These are phyloP conservation scores for Mortierella sp. DNA, from an alignment of 371 early-diverging fungal genomes.

Conservation along the genomic window DNA sequence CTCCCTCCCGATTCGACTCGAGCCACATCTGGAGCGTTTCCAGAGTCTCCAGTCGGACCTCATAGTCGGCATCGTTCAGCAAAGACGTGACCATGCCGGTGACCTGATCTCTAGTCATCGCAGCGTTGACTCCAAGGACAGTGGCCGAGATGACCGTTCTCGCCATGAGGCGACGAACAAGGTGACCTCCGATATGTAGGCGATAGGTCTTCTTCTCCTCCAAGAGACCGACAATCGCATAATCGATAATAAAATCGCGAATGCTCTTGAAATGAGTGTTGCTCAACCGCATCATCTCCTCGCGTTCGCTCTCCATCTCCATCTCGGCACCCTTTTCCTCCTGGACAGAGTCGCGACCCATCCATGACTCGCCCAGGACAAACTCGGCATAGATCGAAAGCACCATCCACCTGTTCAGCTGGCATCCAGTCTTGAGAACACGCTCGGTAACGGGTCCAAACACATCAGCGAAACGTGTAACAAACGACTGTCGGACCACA, in stretches of 20 bases:
- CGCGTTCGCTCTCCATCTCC: slow-evolving; percentile 43
- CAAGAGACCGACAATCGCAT: slow-evolving; percentile 41
- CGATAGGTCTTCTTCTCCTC: slow-evolving; percentile 41
- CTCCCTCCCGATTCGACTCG: slow-evolving; percentile 35
- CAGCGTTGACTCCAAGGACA: slow-evolving; percentile 45
- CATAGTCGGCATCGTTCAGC: slow-evolving; percentile 65
- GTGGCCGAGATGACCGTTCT: slow-evolving; percentile 54
- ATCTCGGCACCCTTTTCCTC: slow-evolving; percentile 18
- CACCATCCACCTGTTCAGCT: slow-evolving; percentile 57
- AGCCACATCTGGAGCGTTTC: slow-evolving; percentile 57
- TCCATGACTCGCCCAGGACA: slow-evolving; percentile 65
- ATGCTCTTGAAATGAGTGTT: slow-evolving; percentile 34
- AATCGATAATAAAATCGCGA: slow-evolving; percentile 44
- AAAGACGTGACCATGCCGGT: slow-evolving; percentile 50
- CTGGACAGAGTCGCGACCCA: slow-evolving; percentile 31
- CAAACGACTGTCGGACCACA: slow-evolving; percentile 56
- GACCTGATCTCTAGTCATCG: slow-evolving; percentile 38
- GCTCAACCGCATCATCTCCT: slow-evolving; percentile 47
- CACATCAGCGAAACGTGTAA: slow-evolving; percentile 53
- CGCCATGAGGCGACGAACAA: slow-evolving; percentile 64
- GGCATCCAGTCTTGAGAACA: slow-evolving; percentile 43
- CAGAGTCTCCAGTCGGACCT: slow-evolving; percentile 69
- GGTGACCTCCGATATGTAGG: slow-evolving; percentile 61
- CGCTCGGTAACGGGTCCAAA: slow-evolving; percentile 40
- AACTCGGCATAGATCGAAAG: slow-evolving; percentile 67